Evolutionary conservation across 2,329 filamentous ascomycete genomes (phyloP).

Genomic region (Graphilbum ipis-grandicollis): DNA sequence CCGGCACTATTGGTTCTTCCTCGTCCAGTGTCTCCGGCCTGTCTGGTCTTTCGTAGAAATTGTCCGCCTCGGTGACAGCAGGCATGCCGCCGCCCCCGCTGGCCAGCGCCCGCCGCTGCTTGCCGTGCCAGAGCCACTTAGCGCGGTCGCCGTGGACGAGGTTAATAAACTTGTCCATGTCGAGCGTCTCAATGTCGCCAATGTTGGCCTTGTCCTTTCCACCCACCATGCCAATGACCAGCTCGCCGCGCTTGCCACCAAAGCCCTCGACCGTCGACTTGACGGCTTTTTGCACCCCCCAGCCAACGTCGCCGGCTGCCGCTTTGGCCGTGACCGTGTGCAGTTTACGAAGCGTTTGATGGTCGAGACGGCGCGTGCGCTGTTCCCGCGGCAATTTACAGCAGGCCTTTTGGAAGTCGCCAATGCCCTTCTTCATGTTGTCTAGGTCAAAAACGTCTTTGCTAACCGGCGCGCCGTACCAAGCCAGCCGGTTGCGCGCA

Average conservation of each 20-base stretch:
- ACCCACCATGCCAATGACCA: constrained; percentile 88
- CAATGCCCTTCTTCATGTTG: constrained; percentile 66
- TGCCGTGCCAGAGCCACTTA: constrained; percentile 93
- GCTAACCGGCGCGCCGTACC: constrained; percentile 63
- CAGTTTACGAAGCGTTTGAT: constrained; percentile 63
- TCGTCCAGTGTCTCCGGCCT: background rate
- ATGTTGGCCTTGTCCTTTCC: constrained; percentile 77
- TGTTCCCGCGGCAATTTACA: constrained; percentile 60
- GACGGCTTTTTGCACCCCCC: constrained; percentile 83
- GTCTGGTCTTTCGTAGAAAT: constrained; percentile 16
- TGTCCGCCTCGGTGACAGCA: background rate
- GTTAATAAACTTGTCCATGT: constrained; percentile 68
- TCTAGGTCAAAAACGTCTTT: constrained; percentile 88
- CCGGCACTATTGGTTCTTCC: too few species aligned
- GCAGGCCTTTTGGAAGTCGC: constrained; percentile 76
- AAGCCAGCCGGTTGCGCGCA: constrained; percentile 74
- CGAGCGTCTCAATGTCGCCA: constrained; percentile 79
- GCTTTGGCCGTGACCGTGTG: constrained; percentile 80
- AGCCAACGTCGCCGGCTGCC: constrained; percentile 70
- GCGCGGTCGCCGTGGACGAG: constrained; percentile 65
- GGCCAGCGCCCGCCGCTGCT: constrained; percentile 55
- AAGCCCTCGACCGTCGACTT: constrained; percentile 92
- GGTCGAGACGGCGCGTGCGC: constrained; percentile 62
- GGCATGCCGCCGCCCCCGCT: constrained; percentile 16
- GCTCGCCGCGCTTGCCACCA: constrained; percentile 82